These are phyloP conservation scores for Mycena venus DNA, from an alignment of 768 basidiomycete genomes.

Conservation along the genomic window DNA sequence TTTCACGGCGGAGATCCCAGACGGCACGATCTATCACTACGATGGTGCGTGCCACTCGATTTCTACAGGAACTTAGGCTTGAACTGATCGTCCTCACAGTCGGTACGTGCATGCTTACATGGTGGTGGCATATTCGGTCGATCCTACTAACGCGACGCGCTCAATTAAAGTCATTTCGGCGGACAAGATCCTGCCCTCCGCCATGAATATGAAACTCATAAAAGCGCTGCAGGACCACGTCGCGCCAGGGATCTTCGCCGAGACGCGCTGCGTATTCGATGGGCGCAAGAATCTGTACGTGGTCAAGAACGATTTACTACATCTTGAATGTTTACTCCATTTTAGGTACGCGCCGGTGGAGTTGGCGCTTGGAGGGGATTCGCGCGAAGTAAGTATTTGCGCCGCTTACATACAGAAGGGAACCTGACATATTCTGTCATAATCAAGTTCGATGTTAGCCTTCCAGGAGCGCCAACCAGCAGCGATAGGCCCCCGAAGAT, in stretches of 20 bases:
- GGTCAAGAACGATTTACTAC: too few species aligned
- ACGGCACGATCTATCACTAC: constrained; percentile 76
- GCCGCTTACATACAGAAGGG: too few species aligned
- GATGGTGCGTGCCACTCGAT: constrained; percentile 63
- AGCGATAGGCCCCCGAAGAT: constrained; percentile 57
- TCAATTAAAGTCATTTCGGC: constrained; percentile 59
- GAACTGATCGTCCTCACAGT: neutral
- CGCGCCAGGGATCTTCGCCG: constrained; percentile 63
- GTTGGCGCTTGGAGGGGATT: constrained; percentile 49
- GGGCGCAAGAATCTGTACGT: constrained; percentile 75
- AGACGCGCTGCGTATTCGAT: constrained; percentile 63
- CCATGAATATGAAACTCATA: constrained; percentile 65
- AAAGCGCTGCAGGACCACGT: constrained; percentile 57
- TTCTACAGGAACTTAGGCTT: neutral
- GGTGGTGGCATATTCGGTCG: too few species aligned
- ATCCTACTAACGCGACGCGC: too few species aligned
- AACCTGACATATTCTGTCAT: neutral
- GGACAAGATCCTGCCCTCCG: constrained; percentile 63
- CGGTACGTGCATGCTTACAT: neutral
- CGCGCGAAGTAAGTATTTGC: constrained; percentile 48
- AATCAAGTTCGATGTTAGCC: constrained; percentile 36
- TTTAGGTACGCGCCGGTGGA: constrained; percentile 56
- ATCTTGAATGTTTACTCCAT: too few species aligned
- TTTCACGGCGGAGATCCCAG: constrained; percentile 63
- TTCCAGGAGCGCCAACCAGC: constrained; percentile 60